phyloP scores from a whole-genome alignment of 1,284 basidiomycete genomes.

The Pseudozyma thailandica region DNA sequence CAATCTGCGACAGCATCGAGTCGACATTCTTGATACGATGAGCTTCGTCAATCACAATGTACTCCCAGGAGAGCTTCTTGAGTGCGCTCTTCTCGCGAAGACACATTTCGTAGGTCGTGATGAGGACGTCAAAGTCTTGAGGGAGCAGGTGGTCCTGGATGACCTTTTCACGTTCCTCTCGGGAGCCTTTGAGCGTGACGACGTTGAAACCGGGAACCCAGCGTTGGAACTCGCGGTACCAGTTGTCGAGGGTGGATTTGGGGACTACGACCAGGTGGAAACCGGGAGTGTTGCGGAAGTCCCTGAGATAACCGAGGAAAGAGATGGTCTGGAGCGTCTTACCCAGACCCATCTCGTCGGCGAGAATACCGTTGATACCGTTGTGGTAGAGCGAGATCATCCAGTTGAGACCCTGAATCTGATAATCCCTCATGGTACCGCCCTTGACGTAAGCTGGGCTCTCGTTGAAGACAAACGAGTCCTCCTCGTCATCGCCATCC shows the following conservation, averaged over 20 bases:
- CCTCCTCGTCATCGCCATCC: slow-evolving; percentile 85
- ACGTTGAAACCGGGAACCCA: slow-evolving; percentile 89
- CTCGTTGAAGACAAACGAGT: slow-evolving; percentile 61
- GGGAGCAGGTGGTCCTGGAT: slow-evolving; percentile 83
- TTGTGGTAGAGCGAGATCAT: slow-evolving; percentile 72
- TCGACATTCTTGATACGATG: slow-evolving; percentile 99
- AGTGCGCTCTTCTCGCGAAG: slow-evolving; percentile 90
- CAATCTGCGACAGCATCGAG: slow-evolving; percentile 93
- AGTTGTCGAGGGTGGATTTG: slow-evolving; percentile 97
- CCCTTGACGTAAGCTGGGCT: slow-evolving; percentile 71
- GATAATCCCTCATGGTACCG: slow-evolving; percentile 90
- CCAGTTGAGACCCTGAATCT: slow-evolving; percentile 96
- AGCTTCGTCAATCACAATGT: slow-evolving; percentile 98
- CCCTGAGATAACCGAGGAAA: slow-evolving; percentile 93
- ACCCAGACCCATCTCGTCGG: slow-evolving; percentile 82
- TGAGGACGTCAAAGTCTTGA: slow-evolving; percentile 91
- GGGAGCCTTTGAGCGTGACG: slow-evolving; percentile 83
- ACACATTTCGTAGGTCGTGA: slow-evolving; percentile 98
- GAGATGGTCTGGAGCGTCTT: slow-evolving; percentile 98
- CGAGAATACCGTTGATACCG: slow-evolving; percentile 64
- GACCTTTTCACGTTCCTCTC: slow-evolving; percentile 86
- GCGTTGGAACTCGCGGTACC: slow-evolving; percentile 88
- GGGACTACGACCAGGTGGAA: slow-evolving; percentile 96
- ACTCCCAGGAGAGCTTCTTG: slow-evolving; percentile 96
- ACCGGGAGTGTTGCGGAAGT: slow-evolving; percentile 80